These are phyloP conservation scores for Penicillium brasilianum DNA, from an alignment of 2,329 filamentous ascomycete species.

Conservation along the genomic window DNA sequence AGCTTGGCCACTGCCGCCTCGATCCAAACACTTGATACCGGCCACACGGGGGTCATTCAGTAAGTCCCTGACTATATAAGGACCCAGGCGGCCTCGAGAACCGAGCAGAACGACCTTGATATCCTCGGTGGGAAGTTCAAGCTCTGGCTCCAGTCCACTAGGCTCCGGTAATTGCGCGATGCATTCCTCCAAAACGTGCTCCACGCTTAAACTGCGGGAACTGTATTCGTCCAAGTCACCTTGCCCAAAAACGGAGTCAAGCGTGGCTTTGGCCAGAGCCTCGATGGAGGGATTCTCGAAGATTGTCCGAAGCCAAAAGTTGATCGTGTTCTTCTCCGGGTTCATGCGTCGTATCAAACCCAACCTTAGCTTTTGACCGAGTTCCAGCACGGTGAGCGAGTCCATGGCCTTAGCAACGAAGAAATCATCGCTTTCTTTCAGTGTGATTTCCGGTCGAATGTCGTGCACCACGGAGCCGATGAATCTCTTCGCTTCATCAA, in stretches of 20 bases:
- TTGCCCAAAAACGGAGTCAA: constrained; percentile 12
- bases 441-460: constrained; percentile 16
- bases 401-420: constrained; percentile 22
- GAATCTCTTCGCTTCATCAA: constrained; percentile 20
- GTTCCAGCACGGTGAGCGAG: constrained; percentile 21
- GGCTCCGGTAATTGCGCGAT: constrained; percentile 16
- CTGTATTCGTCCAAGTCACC: not conserved
- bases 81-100: constrained; percentile 16
- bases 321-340: constrained; percentile 18
- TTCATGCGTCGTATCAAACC: constrained; percentile 19
- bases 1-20: constrained; percentile 10
- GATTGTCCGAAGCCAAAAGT: constrained; percentile 23
- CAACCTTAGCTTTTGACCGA: constrained; percentile 20
- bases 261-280: constrained; percentile 17
- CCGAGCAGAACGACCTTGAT: constrained; percentile 20
- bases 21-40: constrained; percentile 19
- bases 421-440: constrained; percentile 23
- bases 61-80: constrained; percentile 16
- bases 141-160: not conserved
- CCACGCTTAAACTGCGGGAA: not conserved
- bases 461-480: constrained; percentile 22
- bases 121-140: constrained; percentile 9
- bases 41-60: constrained; percentile 18
- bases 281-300: constrained; percentile 25
- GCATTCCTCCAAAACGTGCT: constrained; percentile 12